Evolutionary conservation across 179 eudicot genomes (phyloP).

Genomic region (Sideroxylon spinosum): DNA sequence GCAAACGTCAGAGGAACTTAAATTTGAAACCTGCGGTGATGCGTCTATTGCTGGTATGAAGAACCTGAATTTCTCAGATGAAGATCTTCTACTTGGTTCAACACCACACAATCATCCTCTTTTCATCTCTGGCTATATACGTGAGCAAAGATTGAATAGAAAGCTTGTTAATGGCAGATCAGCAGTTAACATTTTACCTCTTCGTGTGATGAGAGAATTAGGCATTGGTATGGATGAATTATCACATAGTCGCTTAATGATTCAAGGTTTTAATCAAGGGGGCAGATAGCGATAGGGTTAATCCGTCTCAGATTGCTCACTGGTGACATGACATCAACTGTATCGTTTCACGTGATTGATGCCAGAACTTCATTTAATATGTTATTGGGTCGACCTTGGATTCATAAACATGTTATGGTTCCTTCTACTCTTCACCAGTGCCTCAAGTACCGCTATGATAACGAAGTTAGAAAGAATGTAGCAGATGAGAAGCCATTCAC

Average conservation of each 20-base stretch:
- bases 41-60: too few relatives aligned
- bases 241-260: neutral
- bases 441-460: neutral
- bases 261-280: neutral
- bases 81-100: too few relatives aligned
- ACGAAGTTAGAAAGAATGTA: neutral
- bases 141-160: neutral
- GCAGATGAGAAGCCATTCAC: neutral
- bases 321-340: neutral
- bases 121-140: neutral
- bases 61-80: too few relatives aligned
- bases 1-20: too few relatives aligned
- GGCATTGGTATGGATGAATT: neutral
- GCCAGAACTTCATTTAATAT: too few relatives aligned
- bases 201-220: neutral
- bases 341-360: too few relatives aligned
- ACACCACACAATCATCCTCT: neutral
- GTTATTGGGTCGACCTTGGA: too few relatives aligned
- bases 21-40: too few relatives aligned
- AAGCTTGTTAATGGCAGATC: neutral
- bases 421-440: neutral
- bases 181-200: neutral
- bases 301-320: neutral
- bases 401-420: too few relatives aligned
- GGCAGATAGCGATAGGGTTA: neutral